phyloP scores from a whole-genome alignment of 1,284 basidiomycete species.

The Cystobasidium slooffiae region DNA sequence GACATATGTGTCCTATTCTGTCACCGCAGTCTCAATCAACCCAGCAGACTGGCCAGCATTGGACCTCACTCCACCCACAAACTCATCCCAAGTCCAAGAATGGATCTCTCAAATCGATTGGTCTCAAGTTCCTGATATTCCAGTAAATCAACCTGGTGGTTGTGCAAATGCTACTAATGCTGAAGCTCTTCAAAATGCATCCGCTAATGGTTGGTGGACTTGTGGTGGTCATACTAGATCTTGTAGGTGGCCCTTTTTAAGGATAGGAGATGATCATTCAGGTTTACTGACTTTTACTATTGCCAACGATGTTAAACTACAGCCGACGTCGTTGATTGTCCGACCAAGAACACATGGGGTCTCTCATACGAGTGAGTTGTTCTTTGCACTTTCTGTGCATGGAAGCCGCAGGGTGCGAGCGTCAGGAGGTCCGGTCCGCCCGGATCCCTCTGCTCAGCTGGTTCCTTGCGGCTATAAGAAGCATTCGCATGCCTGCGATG shows the following conservation, averaged over 20 bases:
- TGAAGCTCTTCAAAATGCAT: constrained; percentile 65
- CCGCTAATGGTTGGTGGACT: constrained; percentile 62
- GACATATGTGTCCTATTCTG: not conserved
- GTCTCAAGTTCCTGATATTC: constrained; percentile 67
- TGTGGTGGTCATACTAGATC: constrained; percentile 72
- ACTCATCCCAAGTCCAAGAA: constrained; percentile 66
- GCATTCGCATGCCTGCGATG: too few relatives aligned
- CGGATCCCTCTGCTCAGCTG: too few relatives aligned
- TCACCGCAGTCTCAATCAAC: constrained; percentile 45
- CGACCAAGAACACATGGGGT: constrained; percentile 57
- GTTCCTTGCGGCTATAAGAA: too few relatives aligned
- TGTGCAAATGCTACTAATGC: constrained; percentile 67
- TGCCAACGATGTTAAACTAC: constrained; percentile 15
- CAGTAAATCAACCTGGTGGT: constrained; percentile 66
- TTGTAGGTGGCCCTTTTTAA: constrained; percentile 58
- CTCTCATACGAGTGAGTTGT: constrained; percentile 56
- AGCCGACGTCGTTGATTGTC: constrained; percentile 53
- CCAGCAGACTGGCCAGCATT: constrained; percentile 67
- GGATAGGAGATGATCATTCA: not conserved
- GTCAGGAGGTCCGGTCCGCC: too few relatives aligned
- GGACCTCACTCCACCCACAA: constrained; percentile 69
- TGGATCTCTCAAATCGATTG: constrained; percentile 76
- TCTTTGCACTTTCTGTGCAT: not conserved
- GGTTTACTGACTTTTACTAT: constrained; percentile 43
- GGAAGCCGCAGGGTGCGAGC: not conserved